Base-by-base conservation (phyloP, 306 rosid genomes). In the Cercis canadensis region DNA sequence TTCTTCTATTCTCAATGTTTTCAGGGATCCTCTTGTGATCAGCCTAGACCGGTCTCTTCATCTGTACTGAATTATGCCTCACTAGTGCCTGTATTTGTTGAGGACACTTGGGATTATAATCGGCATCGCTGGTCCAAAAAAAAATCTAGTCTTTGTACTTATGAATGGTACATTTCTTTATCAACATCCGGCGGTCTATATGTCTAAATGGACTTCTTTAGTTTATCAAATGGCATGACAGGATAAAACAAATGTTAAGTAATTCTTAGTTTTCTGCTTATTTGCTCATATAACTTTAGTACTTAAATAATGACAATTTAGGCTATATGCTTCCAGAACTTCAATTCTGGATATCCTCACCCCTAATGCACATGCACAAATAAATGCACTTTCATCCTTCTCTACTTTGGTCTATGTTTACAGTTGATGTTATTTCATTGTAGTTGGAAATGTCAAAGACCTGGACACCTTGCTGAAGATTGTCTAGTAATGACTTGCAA, bases 401-500 rank as follows among this genome's bases (percentile, higher is more conserved):
- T 81, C 39, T 51, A 62, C 46, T 64, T 76, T 46, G 74, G 55
- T 43, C 65, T 49, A 32, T 73, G 11, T 56, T 77, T 74, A 73
- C 57, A 17, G 65, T n/a, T 41, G 63, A 15, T 49, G 33, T 63
- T 82, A 61, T 73, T 73, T 44, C 61, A 61, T 69, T 76, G 76
- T 78, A 92, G 98, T 83, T 92, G 94, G 96, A 92, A 84, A 83
- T 92, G 98, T 72, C 85, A 75, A 56, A 81, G 81, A 79, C 98
- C 96, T 52, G 96, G 96, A 58, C 98, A 92, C 82, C 86, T 92
- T 57, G 92, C 98, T 55, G 92, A 84, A 81, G 96, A 92, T 79
- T 92, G 98, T 92, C 56, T 78, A 67, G 90, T 78, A 62, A 73
- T 55, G 65, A 82, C 73, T 59, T 56, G 74, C 76, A 82, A 56